phyloP scores from a whole-genome alignment of 768 basidiomycete genomes.

The Cubamyces lactineus region DNA sequence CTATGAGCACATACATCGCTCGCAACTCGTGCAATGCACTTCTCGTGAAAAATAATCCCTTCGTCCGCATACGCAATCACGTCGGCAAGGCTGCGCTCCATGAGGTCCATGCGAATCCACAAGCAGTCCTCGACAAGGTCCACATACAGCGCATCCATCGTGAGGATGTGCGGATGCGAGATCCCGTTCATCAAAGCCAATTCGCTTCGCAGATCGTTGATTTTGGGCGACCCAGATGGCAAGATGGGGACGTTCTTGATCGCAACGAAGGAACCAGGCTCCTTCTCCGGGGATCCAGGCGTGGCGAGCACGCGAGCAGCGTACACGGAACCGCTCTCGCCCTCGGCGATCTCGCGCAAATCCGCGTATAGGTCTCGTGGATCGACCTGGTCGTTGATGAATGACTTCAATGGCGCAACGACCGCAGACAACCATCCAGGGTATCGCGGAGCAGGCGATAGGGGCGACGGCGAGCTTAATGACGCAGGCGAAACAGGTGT shows the following conservation, averaged over 20 bases:
- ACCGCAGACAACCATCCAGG: slow-evolving; percentile 65
- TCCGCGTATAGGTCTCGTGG: slow-evolving; percentile 68
- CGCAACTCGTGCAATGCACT: slow-evolving; percentile 72
- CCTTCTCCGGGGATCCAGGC: slow-evolving; percentile 23
- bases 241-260: slow-evolving; percentile 74
- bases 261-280: slow-evolving; percentile 49
- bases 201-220: slow-evolving; percentile 65
- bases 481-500: slow-evolving; percentile 28
- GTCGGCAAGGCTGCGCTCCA: slow-evolving; percentile 88
- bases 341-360: slow-evolving; percentile 79
- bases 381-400: slow-evolving; percentile 64
- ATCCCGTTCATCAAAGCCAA: slow-evolving; percentile 59
- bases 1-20: slow-evolving; percentile 63
- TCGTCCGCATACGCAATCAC: slow-evolving; percentile 64
- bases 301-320: slow-evolving; percentile 41
- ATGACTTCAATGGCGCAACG: slow-evolving; percentile 60
- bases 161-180: slow-evolving; percentile 63
- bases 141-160: slow-evolving; percentile 73
- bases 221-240: slow-evolving; percentile 60
- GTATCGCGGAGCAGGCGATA: slow-evolving; percentile 54
- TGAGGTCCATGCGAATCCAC: slow-evolving; percentile 90
- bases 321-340: slow-evolving; percentile 77
- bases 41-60: slow-evolving; percentile 68
- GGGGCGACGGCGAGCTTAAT: slow-evolving; percentile 36
- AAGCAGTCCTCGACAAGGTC: slow-evolving; percentile 57